Evolutionary conservation across 2,329 filamentous ascomycete species (phyloP).

Genomic region (Aureobasidium sp.): DNA sequence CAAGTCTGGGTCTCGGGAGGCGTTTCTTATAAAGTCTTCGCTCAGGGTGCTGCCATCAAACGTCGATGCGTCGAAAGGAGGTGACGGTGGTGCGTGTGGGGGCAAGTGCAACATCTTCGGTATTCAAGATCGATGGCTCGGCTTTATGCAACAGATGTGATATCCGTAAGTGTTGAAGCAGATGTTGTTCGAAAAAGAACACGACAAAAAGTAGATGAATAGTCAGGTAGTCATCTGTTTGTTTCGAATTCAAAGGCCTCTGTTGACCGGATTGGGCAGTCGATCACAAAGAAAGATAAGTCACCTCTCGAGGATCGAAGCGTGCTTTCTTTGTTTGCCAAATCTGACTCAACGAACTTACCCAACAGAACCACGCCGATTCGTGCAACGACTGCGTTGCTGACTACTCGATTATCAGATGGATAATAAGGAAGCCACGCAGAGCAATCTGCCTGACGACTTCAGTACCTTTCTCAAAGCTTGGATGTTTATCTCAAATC

Average conservation of each 20-base stretch:
- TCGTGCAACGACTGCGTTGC: neutral
- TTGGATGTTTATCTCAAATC: neutral
- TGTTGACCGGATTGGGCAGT: neutral
- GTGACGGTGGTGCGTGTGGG: neutral
- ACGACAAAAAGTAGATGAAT: neutral
- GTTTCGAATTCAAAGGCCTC: neutral
- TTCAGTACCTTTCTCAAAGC: neutral
- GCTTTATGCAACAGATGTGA: neutral
- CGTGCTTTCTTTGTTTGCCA: neutral
- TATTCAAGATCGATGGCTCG: neutral
- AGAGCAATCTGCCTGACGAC: neutral
- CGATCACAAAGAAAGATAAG: neutral
- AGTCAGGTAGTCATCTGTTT: neutral
- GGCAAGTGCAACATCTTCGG: neutral
- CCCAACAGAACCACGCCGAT: neutral
- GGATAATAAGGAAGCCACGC: neutral
- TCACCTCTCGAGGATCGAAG: neutral
- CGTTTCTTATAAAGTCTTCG: neutral
- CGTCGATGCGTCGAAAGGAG: neutral
- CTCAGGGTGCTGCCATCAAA: neutral
- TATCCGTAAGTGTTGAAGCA: neutral
- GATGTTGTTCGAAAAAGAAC: neutral
- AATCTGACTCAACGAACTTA: neutral
- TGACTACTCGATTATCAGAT: neutral
- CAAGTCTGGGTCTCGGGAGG: neutral